phyloP scores from a whole-genome alignment of 345 rosid species.

The Excoecaria cochinchinensis region DNA sequence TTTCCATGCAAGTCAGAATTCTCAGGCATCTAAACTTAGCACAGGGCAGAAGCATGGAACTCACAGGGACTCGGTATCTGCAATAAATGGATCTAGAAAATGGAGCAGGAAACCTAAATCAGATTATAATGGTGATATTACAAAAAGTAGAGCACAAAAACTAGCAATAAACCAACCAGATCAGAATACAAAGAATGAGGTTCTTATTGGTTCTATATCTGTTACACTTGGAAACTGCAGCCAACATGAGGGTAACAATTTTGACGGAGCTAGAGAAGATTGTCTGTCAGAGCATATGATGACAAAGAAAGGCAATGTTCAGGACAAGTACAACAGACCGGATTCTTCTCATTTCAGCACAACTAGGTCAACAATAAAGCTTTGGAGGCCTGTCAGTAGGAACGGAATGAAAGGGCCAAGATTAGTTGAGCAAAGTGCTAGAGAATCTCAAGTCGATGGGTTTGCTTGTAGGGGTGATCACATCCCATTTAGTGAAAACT shows the following conservation, averaged over 20 bases:
- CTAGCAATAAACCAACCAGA: constrained; percentile 46
- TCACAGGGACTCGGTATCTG: constrained; percentile 41
- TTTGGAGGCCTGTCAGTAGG: constrained; percentile 51
- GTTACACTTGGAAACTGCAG: constrained; percentile 53
- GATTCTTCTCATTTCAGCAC: constrained; percentile 26
- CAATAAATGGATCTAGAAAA: constrained; percentile 49
- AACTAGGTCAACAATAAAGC: constrained; percentile 34
- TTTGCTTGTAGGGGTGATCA: constrained; percentile 18
- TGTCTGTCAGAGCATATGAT: constrained; percentile 37
- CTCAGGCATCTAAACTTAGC: constrained; percentile 45
- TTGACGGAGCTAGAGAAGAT: constrained; percentile 35
- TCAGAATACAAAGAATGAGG: constrained; percentile 47
- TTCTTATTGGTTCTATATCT: constrained; percentile 81
- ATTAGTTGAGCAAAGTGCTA: constrained; percentile 20
- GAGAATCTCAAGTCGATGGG: constrained; percentile 29
- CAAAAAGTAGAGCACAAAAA: constrained; percentile 37
- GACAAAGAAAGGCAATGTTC: constrained; percentile 42
- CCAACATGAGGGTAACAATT: constrained; percentile 32
- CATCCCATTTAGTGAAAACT: constrained; percentile 18
- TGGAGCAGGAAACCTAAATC: constrained; percentile 75
- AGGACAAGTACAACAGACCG: constrained; percentile 34
- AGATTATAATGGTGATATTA: constrained; percentile 38
- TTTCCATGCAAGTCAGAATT: constrained; percentile 42
- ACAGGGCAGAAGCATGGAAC: constrained; percentile 56
- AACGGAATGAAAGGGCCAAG: constrained; percentile 27